Evolutionary conservation across 1,284 basidiomycete species (phyloP).

Genomic region (Cystobasidiaceae sp.): DNA sequence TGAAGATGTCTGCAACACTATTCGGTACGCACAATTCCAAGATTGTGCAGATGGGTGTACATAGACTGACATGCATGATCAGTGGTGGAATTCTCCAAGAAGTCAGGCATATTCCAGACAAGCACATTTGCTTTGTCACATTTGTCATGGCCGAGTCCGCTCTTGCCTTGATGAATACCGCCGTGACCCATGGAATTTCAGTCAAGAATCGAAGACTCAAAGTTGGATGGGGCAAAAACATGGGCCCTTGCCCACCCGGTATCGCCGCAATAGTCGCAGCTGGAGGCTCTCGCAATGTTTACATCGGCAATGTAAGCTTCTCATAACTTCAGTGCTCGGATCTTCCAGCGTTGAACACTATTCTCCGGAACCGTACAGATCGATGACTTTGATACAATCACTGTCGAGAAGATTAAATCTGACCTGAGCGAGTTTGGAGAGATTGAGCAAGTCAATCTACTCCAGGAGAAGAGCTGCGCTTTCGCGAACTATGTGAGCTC

Average conservation of each 20-base stretch:
- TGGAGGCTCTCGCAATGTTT: constrained; percentile 89
- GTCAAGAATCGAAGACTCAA: constrained; percentile 86
- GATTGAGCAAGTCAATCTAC: constrained; percentile 89
- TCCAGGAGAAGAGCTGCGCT: constrained; percentile 92
- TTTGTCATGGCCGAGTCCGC: constrained; percentile 85
- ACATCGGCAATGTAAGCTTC: constrained; percentile 60
- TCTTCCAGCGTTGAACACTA: not conserved
- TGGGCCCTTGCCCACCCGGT: constrained; percentile 67
- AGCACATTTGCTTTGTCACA: constrained; percentile 47
- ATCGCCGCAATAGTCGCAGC: constrained; percentile 78
- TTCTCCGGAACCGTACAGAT: constrained; percentile 53
- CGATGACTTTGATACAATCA: constrained; percentile 83
- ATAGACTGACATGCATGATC: not conserved
- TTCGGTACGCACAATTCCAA: constrained; percentile 51
- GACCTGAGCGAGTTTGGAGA: constrained; percentile 91
- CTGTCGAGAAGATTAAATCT: constrained; percentile 72
- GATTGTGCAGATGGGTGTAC: not conserved
- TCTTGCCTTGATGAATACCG: constrained; percentile 83
- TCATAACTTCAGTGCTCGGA: no score
- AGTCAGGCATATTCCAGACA: constrained; percentile 85
- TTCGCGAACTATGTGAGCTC: constrained; percentile 72
- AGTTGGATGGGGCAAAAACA: constrained; percentile 73
- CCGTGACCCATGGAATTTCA: constrained; percentile 76
- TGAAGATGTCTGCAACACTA: constrained; percentile 88
- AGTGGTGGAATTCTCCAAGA: constrained; percentile 73